These are phyloP conservation scores for Citrullus colocynthis DNA, from an alignment of 306 rosid genomes.

Conservation along the genomic window DNA sequence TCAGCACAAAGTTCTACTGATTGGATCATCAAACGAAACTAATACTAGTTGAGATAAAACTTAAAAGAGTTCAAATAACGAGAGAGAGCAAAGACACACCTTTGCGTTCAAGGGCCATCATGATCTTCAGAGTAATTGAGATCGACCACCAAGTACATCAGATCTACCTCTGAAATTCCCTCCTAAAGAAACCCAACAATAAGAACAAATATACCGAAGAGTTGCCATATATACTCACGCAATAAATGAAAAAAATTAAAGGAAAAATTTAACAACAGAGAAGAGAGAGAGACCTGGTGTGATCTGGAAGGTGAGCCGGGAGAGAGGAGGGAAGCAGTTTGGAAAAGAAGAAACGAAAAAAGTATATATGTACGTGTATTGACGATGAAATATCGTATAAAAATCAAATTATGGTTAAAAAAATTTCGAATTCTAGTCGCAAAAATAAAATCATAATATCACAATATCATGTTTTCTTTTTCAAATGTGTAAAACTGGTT, in stretches of 20 bases:
- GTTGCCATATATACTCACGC: conserved; percentile 4
- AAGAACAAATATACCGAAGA: not conserved
- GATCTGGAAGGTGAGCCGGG: conserved; percentile 11
- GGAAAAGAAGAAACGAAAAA: not conserved
- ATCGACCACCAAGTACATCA: conserved; percentile 83
- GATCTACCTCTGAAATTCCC: conserved; percentile 45
- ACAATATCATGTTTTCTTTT: no score
- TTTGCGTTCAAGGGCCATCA: conserved; percentile 79
- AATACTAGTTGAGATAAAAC: not conserved
- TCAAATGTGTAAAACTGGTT: no score
- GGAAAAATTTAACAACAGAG: not conserved
- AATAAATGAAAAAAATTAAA: not conserved
- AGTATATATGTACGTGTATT: not conserved
- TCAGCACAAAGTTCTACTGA: not conserved
- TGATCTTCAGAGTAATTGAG: conserved; percentile 54
- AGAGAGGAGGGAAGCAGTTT: conserved; percentile 6
- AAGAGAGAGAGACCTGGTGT: conserved; percentile 9
- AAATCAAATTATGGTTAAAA: not conserved
- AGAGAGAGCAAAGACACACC: conserved; percentile 21
- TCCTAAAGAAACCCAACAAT: conserved; percentile 14
- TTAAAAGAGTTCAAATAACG: not conserved
- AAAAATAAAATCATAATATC: not conserved
- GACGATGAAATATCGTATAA: not conserved
- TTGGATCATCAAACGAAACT: conserved; percentile 12
- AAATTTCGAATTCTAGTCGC: not conserved